Evolutionary conservation across 2,329 filamentous ascomycete genomes (phyloP).

Genomic region (Ophiostoma sp.): DNA sequence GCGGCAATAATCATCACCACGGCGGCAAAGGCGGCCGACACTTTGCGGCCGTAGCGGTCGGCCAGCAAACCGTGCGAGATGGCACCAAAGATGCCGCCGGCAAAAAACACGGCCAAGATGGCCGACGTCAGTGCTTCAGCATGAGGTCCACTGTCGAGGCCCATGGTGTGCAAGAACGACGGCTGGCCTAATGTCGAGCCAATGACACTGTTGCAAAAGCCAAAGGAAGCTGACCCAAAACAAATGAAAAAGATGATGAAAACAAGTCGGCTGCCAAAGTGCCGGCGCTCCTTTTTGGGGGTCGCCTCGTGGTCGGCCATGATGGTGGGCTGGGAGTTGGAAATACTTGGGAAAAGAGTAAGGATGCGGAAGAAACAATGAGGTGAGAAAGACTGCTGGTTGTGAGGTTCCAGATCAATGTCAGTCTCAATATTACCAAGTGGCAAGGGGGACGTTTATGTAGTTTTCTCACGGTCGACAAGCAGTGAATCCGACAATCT

Average conservation of each 20-base stretch:
- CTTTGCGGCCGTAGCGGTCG: constrained; percentile 39
- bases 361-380: no score
- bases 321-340: no score
- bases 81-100: constrained; percentile 20
- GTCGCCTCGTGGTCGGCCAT: background rate
- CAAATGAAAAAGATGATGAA: background rate
- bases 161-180: constrained; percentile 10
- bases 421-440: no score
- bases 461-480: no score
- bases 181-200: constrained; percentile 22
- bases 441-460: no score
- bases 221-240: background rate
- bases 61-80: background rate
- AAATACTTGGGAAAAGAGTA: no score
- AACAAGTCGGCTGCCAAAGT: background rate
- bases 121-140: constrained; percentile 6
- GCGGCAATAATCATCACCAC: constrained; percentile 37
- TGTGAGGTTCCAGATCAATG: no score
- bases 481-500: no score
- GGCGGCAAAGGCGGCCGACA: constrained; percentile 38
- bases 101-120: constrained; percentile 17
- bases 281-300: background rate
- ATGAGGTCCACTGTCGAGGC: background rate
- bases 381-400: no score
- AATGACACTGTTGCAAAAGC: constrained; percentile 17